Evolutionary conservation across 1,284 basidiomycete genomes (phyloP).

Genomic region (Ceratobasidium sp.): DNA sequence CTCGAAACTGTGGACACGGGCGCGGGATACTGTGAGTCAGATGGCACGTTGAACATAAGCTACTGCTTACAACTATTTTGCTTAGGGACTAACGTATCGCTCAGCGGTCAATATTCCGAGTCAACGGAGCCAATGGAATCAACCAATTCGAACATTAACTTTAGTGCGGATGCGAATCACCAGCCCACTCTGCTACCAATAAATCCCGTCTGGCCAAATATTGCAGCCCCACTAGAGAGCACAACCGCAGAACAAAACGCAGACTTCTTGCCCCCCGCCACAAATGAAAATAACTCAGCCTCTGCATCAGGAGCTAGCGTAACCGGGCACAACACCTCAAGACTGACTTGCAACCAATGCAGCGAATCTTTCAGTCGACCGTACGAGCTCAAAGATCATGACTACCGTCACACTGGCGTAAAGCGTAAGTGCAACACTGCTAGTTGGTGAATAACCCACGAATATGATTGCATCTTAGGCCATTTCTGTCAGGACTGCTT

Average conservation of each 20-base stretch:
- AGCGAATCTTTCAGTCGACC: neutral
- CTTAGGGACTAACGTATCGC: neutral
- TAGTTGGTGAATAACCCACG: neutral
- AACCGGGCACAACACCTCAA: neutral
- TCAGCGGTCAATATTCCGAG: neutral
- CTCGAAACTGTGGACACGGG: neutral
- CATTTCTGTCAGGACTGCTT: neutral
- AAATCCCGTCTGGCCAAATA: neutral
- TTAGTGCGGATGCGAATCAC: neutral
- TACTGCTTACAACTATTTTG: neutral
- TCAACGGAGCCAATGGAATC: neutral
- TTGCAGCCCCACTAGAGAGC: neutral
- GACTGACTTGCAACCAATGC: neutral
- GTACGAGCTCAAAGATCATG: slow-evolving; percentile 12
- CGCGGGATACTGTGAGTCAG: neutral
- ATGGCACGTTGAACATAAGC: neutral
- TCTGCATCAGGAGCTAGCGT: neutral
- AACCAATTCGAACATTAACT: neutral
- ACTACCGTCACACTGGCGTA: neutral
- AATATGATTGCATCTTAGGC: neutral
- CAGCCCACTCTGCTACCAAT: neutral
- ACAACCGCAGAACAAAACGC: neutral
- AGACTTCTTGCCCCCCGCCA: neutral
- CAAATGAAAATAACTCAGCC: neutral
- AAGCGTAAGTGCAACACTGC: neutral